Conservation (phyloP, 2,329 filamentous ascomycete species). For the Fusarium tanahbumbuense region DNA sequence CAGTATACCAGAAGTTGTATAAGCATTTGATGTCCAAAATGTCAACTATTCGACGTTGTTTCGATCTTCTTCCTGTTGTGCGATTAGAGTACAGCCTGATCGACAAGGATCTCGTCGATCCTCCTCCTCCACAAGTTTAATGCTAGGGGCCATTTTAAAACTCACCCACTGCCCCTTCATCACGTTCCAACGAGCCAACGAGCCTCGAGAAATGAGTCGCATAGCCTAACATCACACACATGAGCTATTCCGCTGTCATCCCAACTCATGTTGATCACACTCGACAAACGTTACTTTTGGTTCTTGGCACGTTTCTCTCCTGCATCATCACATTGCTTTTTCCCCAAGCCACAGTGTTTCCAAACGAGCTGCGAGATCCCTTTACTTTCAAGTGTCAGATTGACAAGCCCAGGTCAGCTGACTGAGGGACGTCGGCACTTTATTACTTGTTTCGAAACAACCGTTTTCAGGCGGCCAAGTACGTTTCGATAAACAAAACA, state of each 20-base stretch:
- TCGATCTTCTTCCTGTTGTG: neutral
- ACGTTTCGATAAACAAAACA: constrained; percentile 6
- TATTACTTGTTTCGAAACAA: constrained; percentile 5
- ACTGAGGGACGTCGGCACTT: neutral
- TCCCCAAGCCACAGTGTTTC: neutral
- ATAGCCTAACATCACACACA: constrained; percentile 7
- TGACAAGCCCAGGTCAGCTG: neutral
- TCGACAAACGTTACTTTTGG: neutral
- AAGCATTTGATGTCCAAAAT: neutral
- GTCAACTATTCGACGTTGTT: neutral
- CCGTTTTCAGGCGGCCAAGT: neutral
- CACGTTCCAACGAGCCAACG: neutral
- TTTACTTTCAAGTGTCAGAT: neutral
- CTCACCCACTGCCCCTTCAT: constrained; percentile 16
- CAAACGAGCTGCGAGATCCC: neutral
- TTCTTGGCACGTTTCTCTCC: neutral
- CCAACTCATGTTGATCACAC: constrained; percentile 12
- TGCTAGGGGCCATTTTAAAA: constrained; percentile 22
- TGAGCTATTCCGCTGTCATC: constrained; percentile 39
- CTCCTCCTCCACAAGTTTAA: constrained; percentile 23
- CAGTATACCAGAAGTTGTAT: neutral
- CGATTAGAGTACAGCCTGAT: neutral
- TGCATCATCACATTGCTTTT: neutral
- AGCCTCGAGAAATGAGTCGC: neutral
- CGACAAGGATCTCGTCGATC: constrained; percentile 37